Base-by-base conservation (phyloP, 2,329 filamentous ascomycete species). In the Diaporthe destruens region DNA sequence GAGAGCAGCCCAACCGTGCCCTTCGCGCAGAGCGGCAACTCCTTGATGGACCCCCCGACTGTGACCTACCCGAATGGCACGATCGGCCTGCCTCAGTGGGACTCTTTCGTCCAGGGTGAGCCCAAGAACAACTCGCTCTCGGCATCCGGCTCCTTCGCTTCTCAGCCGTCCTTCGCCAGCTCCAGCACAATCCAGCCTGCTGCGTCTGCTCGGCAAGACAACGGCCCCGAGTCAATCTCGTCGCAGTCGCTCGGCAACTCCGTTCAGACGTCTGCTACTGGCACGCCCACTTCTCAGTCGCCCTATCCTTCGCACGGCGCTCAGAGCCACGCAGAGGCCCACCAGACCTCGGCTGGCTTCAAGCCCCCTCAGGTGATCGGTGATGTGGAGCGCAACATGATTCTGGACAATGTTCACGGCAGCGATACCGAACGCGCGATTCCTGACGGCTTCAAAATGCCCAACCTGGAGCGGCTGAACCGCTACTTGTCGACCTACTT, bases 401-500 rank as follows among this genome's bases (percentile, higher is more conserved):
- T 98, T 74, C 86, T 97, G 77, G 94, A 97, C 77, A 95, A 95
- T 80, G 95, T 98, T 80, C 92, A 92, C 78, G 89, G 86, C 76
- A 91, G 91, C 76, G 96, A 98, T 81, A 91, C 88, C 76, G 94
- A 98, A 79, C 91, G 92, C 79, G 91, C 93, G 57, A 91, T 98
- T 72, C 91, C 95, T 20, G 94, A 97, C 71, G 95, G 93, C 72
- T 98, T 98, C 87, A 93, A 94, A 76, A 88, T 98, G 57, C 96
- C 96, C 7, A 92, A 89, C 76, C 88, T 95, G 47, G 88, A 91
- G 47, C 93, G 94, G 2, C 85, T 98, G 81, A 98, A 99, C 84
- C 91, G 95, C 75, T 98, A 98, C 82, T 86, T 99, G 75, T 94
- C 95, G 74, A 98, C 96, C 1, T 99, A 98, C 86, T 99, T 98